Evolutionary conservation across 257 asterid species (phyloP), one percentile per base, ranked within the genome.

Genomic region (Solanum gracilifrons): DNA sequence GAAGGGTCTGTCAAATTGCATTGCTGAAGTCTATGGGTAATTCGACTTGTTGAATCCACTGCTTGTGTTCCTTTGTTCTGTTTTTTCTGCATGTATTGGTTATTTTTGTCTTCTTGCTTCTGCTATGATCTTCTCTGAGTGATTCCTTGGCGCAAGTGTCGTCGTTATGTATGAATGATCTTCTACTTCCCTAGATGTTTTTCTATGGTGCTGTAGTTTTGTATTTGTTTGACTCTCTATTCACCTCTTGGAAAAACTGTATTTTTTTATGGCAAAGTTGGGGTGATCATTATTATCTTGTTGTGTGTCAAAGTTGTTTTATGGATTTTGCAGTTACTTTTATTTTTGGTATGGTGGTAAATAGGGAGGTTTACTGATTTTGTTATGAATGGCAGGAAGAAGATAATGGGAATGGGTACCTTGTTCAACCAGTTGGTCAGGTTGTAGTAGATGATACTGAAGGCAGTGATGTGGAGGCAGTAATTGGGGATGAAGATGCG

Each of bases 401-500:
- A 55, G 99, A 96, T 58, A 39, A 87, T 88, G 98, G 91, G 4
- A 87, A 87, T 29, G 98, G 92, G 27, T 93, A 92, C 84, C 92
- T 94, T 76, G 95, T 95, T 87, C 98, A 95, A 87, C 98, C 98
- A 7, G 96, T 94, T 71, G 94, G 91, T 80, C 93, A 92, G 62
- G 92, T 90, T 35, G 93, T 90, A 15, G 91, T 87, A 23, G 94
- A 90, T 87, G 94, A 64, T 33, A 92, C 77, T 20, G 93, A 84
- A 32, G 93, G 83, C 66, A 88, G 90, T 89, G 94, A 89, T 79
- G 76, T 90, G 76, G 95, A 89, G 43, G 88, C 88, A 21, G 91
- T 82, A n/a, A 87, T 88, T 21, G 95, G 91, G 83, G 95, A 86
- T 4, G 94, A 88, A 86, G 95, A 93, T 62, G 88, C 86, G 37